Evolutionary conservation across 306 rosid genomes (phyloP), one percentile per base, ranked within the genome.

Genomic region (Rosa rugosa): DNA sequence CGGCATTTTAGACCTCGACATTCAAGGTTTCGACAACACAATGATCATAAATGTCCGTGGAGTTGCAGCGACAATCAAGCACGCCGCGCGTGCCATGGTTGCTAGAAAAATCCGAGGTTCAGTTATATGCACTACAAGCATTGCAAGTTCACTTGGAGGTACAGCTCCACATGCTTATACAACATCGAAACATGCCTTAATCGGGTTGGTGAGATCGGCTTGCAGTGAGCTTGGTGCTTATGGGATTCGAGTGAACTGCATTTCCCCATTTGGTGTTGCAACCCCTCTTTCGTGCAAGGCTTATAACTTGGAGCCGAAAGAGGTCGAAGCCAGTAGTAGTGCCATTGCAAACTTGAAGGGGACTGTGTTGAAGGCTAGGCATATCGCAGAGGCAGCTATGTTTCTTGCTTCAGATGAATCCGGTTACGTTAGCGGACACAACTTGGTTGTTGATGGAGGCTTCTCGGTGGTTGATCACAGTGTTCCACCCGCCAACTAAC

Each of bases 341-440:
- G 82, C 78, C 3, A 31, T 75, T 20, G 93, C 89, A 1, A 92
- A 89, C 79, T 80, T 95, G 72, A 92, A 95, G 79, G 99, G 97
- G 6, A 27, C 91, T 60, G 91, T 85, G 49, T 82, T 95, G 86
- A 92, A 88, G 87, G 87, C 92, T 0, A 68, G 73, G 75, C 97
- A 95, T 71, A 31, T 92, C 5, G 97, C 98, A 0, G 95, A 95
- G 67, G 99, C 98, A 0, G 99, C 86, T 72, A 70, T 92, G 78
- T 95, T 84, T 87, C 95, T 95, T 60, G 98, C 97, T 62, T 77
- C 94, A 13, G 99, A 95, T 71, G 97, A 92, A 65, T 81, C 98
- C 8, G 44, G 67, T 64, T 95, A 87, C 72, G 76, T 95, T 5
- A 91, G 94, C 77, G 99, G 99, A 1, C 99, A 90, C 31, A 92